Base-by-base conservation (phyloP, 345 rosid species). In the Microthlaspi erraticum region DNA sequence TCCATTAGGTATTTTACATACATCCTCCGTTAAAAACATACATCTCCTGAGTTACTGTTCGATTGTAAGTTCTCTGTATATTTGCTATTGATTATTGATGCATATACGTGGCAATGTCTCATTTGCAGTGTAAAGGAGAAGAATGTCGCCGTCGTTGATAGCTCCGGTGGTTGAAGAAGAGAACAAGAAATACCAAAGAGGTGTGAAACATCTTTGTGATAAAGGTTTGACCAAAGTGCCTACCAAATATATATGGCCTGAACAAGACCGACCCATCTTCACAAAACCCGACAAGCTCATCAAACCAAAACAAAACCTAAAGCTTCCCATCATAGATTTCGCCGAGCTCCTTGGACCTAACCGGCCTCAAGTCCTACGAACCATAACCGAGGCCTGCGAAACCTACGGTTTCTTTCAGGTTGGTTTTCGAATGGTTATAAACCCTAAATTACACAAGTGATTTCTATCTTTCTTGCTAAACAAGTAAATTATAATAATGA, bases 321-420 rank as follows among this genome's bases (percentile, higher is more conserved):
- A 80, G 61, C 79, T 93, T 49, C 98, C 98, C 14, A 14, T 87
- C 31, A 81, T 93, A 63, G 98, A 93, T 78, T 83, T 93, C 2
- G 76, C 87, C 2, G 86, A 90, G 46, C 76, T 88, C 36, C 81
- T 55, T 19, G 93, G 97, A 26, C 74, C 84, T 3, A 84, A 83
- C 73, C 81, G 92, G 10, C 31, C 78, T 33, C 69, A 68, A 0
- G 86, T 81, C 68, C 84, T 93, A 18, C 58, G 67, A 55, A 77
- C 88, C 77, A 70, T 93, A 42, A 72, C 89, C 29, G 60, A 50
- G 10, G 98, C 97, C 43, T 90, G 97, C 31, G 76, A 87, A 74
- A 64, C 79, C 23, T 87, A 84, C 17, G 98, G 98, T 3, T 86
- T 90, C 69, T 90, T 93, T 39, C 98, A 88, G 92, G 96, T 91